A percentile compares a stretch with the other conserved stretches of the same genome.
These are phyloP conservation scores for Aspergillus felis DNA, from an alignment of 2,329 filamentous ascomycete genomes.

Conservation along the genomic window DNA sequence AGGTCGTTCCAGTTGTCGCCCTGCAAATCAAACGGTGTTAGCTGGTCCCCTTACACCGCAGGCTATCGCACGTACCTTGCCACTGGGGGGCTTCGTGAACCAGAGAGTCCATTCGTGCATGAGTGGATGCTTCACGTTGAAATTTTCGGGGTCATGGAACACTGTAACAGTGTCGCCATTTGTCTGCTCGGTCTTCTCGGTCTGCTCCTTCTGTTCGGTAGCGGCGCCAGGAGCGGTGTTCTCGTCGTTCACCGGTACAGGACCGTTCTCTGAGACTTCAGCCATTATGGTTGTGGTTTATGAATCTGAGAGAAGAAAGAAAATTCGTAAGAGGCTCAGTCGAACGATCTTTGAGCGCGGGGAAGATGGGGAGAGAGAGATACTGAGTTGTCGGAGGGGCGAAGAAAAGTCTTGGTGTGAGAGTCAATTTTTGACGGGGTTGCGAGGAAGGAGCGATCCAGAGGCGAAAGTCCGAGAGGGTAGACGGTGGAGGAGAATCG, in stretches of 20 bases:
- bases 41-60: not conserved
- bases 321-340: not conserved
- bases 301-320: not conserved
- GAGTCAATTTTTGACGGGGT: slow-evolving; percentile 21
- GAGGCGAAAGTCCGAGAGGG: slow-evolving; percentile 1
- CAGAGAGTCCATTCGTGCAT: slow-evolving; percentile 98
- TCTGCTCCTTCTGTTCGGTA: slow-evolving; percentile 38
- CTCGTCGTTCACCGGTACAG: slow-evolving; percentile 46
- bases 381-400: slow-evolving; percentile 9
- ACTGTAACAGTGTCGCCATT: slow-evolving; percentile 73
- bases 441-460: slow-evolving; percentile 26
- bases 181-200: slow-evolving; percentile 16
- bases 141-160: slow-evolving; percentile 97
- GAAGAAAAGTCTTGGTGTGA: slow-evolving; percentile 14
- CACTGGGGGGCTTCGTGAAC: slow-evolving; percentile 97
- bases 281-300: slow-evolving; percentile 29
- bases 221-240: slow-evolving; percentile 52
- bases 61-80: slow-evolving; percentile 64
- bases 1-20: slow-evolving; percentile 98
- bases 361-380: slow-evolving; percentile 1
- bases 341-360: slow-evolving; percentile 4
- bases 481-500: slow-evolving; percentile 7
- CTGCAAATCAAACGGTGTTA: slow-evolving; percentile 43
- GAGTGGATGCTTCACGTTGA: slow-evolving; percentile 98
- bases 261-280: slow-evolving; percentile 34